Percentiles rank a stretch among this genome's conserved stretches.
Evolutionary conservation across 2,329 filamentous ascomycete genomes (phyloP).

Genomic region (Fusarium anguioides): DNA sequence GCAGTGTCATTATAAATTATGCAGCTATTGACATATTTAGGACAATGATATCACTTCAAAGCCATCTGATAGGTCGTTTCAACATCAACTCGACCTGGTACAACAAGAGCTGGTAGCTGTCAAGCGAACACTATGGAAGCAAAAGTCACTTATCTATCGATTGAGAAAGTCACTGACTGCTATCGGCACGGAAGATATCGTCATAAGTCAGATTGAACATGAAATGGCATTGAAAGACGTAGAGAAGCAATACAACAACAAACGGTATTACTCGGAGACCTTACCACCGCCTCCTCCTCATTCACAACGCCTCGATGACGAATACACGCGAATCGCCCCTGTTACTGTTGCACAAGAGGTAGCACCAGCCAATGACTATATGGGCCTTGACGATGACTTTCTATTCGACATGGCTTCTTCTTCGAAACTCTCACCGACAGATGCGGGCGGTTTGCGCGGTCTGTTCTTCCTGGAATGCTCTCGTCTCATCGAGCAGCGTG

Average conservation of each 20-base stretch:
- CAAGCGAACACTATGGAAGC: constrained; percentile 50
- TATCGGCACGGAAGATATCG: constrained; percentile 26
- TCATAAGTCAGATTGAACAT: constrained; percentile 24
- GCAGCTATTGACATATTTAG: constrained; percentile 42
- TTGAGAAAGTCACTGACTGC: constrained; percentile 41
- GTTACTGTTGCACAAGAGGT: constrained; percentile 1
- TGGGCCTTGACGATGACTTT: constrained; percentile 41
- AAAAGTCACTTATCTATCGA: constrained; percentile 47
- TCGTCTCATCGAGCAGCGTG: constrained; percentile 52
- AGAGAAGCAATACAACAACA: constrained; percentile 10
- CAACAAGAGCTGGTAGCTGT: constrained; percentile 56
- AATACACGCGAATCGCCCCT: constrained; percentile 8
- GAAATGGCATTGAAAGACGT: constrained; percentile 7
- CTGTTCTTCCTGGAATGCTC: constrained; percentile 55
- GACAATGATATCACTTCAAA: constrained; percentile 55
- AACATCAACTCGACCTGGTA: constrained; percentile 55
- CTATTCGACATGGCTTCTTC: constrained; percentile 44
- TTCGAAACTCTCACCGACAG: constrained; percentile 52
- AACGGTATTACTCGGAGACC: constrained; percentile 12
- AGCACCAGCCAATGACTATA: constrained; percentile 35
- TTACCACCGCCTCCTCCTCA: constrained; percentile 2
- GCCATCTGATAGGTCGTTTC: constrained; percentile 54
- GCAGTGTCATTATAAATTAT: rapidly evolving
- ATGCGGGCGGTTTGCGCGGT: constrained; percentile 52
- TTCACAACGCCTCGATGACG: constrained; percentile 14